These are phyloP conservation scores for Phytomonas francai DNA, from an alignment of 208 protist species.

Conservation along the genomic window DNA sequence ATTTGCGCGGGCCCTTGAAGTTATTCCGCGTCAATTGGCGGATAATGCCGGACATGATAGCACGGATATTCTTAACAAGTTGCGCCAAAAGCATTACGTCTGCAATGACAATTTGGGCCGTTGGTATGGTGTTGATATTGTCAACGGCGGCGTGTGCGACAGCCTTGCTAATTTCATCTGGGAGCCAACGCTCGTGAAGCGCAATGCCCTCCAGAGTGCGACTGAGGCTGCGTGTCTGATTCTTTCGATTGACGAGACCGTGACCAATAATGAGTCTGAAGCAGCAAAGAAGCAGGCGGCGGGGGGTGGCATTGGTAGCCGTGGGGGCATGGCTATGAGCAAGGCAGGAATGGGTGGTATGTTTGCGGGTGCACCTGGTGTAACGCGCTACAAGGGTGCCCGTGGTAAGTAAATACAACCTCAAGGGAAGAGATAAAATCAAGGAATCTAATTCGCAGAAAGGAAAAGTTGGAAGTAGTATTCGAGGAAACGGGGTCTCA, in stretches of 20 bases:
- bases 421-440: neutral
- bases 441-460: neutral
- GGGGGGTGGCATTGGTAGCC: conserved; percentile 35
- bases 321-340: conserved; percentile 82
- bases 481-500: neutral
- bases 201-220: conserved; percentile 97
- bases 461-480: neutral
- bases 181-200: conserved; percentile 99
- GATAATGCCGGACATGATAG: conserved; percentile 99
- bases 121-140: conserved; percentile 99
- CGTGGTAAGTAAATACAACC: conserved; percentile 49
- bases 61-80: conserved; percentile 99
- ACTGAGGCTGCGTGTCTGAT: conserved; percentile 99
- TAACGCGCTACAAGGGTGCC: conserved; percentile 78
- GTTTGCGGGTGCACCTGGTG: conserved; percentile 84
- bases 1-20: conserved; percentile 99
- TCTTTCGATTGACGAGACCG: conserved; percentile 99
- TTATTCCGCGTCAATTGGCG: conserved; percentile 98
- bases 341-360: conserved; percentile 89
- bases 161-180: conserved; percentile 97
- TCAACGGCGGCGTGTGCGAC: conserved; percentile 97
- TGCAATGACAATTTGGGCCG: conserved; percentile 25
- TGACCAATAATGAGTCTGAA: conserved; percentile 93
- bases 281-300: conserved; percentile 82
- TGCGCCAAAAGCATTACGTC: conserved; percentile 96